Percentiles rank a stretch among this genome's conserved stretches.
Conservation (phyloP, 1,284 basidiomycete genomes). For the Lignosus rhinocerotis region DNA sequence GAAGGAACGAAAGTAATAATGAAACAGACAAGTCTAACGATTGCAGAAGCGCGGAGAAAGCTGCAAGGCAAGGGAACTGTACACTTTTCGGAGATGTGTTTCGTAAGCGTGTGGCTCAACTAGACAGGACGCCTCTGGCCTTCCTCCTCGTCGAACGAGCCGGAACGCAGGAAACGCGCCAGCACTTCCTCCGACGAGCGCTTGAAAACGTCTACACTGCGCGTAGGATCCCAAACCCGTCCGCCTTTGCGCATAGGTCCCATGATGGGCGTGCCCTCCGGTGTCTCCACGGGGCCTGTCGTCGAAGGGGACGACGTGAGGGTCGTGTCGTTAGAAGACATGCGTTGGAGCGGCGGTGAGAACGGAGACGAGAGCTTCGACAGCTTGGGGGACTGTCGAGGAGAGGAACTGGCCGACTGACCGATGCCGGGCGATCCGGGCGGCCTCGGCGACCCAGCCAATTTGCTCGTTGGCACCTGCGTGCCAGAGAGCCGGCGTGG, state of each 20-base stretch:
- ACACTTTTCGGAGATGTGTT: not conserved
- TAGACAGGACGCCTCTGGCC: conserved; percentile 22
- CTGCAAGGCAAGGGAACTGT: not conserved
- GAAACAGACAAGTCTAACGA: conserved; percentile 19
- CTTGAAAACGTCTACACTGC: conserved; percentile 80
- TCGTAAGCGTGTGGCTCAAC: not conserved
- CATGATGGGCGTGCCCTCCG: conserved; percentile 26
- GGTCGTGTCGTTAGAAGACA: conserved; percentile 34
- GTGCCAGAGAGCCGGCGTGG: conserved; percentile 22
- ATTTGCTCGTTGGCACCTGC: conserved; percentile 25
- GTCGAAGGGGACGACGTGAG: conserved; percentile 48
- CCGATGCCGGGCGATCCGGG: conserved; percentile 28
- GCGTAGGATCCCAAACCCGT: conserved; percentile 77
- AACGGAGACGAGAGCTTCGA: conserved; percentile 28
- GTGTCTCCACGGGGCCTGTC: conserved; percentile 39
- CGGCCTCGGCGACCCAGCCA: conserved; percentile 23
- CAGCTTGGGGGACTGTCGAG: conserved; percentile 27
- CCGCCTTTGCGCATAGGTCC: conserved; percentile 34
- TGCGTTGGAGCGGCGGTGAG: conserved; percentile 29
- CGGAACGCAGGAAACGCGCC: conserved; percentile 74
- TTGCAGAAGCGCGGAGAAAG: conserved; percentile 4
- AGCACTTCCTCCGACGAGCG: conserved; percentile 81
- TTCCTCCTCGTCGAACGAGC: conserved; percentile 63
- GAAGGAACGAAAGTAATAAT: conserved; percentile 14
- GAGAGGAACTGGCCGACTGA: conserved; percentile 23